These are phyloP conservation scores for Ceriops decandra DNA, from an alignment of 345 rosid genomes.

Conservation along the genomic window DNA sequence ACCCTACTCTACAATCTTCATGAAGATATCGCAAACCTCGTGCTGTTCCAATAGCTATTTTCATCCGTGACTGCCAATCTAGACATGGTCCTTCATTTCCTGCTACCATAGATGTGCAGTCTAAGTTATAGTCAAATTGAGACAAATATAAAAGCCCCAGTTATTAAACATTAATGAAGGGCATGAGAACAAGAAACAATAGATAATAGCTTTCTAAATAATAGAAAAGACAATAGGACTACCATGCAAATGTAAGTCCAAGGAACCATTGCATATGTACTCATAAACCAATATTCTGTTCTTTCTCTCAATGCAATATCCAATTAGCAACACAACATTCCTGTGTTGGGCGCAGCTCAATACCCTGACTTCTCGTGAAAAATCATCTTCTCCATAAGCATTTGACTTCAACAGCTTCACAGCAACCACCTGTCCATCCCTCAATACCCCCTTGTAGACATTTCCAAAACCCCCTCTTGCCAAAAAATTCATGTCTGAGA, in stretches of 20 bases:
- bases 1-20: constrained; percentile 79
- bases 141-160: neutral
- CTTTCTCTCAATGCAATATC: constrained; percentile 53
- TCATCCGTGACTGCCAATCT: constrained; percentile 56
- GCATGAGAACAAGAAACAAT: neutral
- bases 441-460: constrained; percentile 51
- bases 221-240: constrained; percentile 7
- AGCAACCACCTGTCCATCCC: constrained; percentile 64
- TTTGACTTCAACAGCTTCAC: constrained; percentile 52
- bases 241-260: constrained; percentile 72
- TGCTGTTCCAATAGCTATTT: constrained; percentile 67
- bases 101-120: constrained; percentile 26
- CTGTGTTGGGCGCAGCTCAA: constrained; percentile 78
- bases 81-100: constrained; percentile 35
- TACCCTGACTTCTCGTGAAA: constrained; percentile 63
- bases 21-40: constrained; percentile 70
- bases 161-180: neutral
- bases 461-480: constrained; percentile 62
- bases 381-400: constrained; percentile 57
- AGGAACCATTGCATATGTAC: constrained; percentile 69
- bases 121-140: neutral
- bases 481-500: constrained; percentile 54
- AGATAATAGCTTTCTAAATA: neutral
- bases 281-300: constrained; percentile 61
- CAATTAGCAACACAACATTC: constrained; percentile 65